Evolutionary conservation across 768 basidiomycete genomes (phyloP).

Genomic region (Lactarius vividus): DNA sequence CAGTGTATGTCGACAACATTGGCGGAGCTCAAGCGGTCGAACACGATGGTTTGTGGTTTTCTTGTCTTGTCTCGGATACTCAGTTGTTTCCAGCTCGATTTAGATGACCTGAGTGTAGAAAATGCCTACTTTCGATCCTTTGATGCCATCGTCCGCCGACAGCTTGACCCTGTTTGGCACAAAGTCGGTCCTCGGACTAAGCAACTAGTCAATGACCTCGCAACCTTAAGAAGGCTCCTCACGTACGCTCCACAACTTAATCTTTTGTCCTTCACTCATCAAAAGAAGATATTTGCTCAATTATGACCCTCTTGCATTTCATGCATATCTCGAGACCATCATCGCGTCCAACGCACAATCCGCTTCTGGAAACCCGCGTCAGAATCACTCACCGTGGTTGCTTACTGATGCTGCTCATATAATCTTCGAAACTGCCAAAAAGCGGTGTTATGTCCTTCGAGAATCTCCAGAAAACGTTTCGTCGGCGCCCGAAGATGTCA

Average conservation of each 20-base stretch:
- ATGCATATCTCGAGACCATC: slow-evolving; percentile 87
- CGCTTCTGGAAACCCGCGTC: slow-evolving; percentile 50
- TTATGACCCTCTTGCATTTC: slow-evolving; percentile 89
- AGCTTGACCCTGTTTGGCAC: slow-evolving; percentile 95
- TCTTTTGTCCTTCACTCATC: background rate
- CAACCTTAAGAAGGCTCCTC: slow-evolving; percentile 78
- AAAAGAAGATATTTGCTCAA: slow-evolving; percentile 71
- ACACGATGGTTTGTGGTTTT: slow-evolving; percentile 52
- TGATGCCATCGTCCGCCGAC: slow-evolving; percentile 80
- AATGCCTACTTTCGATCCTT: slow-evolving; percentile 94
- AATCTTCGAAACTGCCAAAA: slow-evolving; percentile 77
- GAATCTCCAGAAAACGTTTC: slow-evolving; percentile 27
- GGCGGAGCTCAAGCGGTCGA: slow-evolving; percentile 84
- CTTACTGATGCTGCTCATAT: slow-evolving; percentile 87
- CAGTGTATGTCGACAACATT: slow-evolving; percentile 93
- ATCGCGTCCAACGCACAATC: slow-evolving; percentile 58
- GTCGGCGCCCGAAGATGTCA: slow-evolving; percentile 30
- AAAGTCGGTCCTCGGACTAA: slow-evolving; percentile 92
- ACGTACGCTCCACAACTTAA: slow-evolving; percentile 45
- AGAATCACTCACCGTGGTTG: slow-evolving; percentile 84
- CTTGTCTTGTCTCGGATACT: background rate
- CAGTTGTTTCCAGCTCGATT: slow-evolving; percentile 64
- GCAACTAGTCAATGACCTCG: slow-evolving; percentile 86
- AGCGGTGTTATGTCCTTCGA: slow-evolving; percentile 67
- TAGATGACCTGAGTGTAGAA: slow-evolving; percentile 90